phyloP scores from a whole-genome alignment of 176 grass and related monocot genomes.

The Oryza rufipogon region DNA sequence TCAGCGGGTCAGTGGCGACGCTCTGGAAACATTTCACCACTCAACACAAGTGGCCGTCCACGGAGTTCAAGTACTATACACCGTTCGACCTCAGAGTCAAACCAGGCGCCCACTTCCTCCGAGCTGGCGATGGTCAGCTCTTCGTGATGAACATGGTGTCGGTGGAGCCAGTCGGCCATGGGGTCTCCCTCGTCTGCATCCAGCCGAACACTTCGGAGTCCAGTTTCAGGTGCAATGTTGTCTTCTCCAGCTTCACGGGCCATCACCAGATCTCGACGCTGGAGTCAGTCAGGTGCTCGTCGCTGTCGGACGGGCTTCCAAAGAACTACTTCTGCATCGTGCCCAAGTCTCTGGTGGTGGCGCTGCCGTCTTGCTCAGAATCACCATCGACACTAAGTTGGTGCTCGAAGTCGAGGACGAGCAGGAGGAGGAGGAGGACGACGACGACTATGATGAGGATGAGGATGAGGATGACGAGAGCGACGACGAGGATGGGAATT shows the following conservation, averaged over 20 bases:
- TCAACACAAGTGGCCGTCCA: constrained; percentile 20
- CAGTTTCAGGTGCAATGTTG: neutral
- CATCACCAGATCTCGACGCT: constrained; percentile 16
- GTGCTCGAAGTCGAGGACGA: neutral
- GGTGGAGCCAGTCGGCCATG: neutral
- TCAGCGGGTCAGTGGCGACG: neutral
- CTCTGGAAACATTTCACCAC: constrained; percentile 2
- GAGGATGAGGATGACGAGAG: neutral
- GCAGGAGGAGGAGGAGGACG: constrained; percentile 9
- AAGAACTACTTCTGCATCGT: constrained; percentile 34
- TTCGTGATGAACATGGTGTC: constrained; percentile 24
- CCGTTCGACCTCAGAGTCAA: neutral
- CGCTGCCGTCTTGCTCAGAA: neutral
- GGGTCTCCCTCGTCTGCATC: constrained; percentile 16
- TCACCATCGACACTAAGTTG: neutral
- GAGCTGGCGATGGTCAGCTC: neutral
- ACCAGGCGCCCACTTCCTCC: neutral
- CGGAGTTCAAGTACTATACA: neutral
- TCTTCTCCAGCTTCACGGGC: constrained; percentile 37
- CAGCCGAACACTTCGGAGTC: neutral
- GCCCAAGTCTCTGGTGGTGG: neutral
- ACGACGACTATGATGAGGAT: neutral
- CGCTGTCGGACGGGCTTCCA: constrained; percentile 11
- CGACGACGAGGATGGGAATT: neutral
- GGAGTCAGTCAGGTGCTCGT: neutral